Percentiles rank a stretch among this genome's conserved stretches.
Evolutionary conservation across 495 filamentous ascomycete species (phyloP).

Genomic region (Aspergillus indologenus): DNA sequence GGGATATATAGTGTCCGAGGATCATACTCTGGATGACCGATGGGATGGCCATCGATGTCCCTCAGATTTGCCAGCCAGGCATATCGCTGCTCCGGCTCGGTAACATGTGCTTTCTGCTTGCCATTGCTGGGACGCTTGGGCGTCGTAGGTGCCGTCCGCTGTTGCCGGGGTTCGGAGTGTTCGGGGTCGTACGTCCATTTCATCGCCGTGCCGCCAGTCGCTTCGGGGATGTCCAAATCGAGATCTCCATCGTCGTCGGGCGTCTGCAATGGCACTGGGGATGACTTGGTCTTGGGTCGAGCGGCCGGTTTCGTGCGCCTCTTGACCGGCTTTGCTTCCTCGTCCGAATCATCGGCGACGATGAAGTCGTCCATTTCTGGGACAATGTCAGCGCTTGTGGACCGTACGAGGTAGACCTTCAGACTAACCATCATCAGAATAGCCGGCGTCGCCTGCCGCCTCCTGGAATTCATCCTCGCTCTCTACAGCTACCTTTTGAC

Average conservation of each 20-base stretch:
- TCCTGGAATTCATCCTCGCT: conserved; percentile 70
- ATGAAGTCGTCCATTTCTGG: conserved; percentile 82
- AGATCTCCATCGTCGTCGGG: conserved; percentile 51
- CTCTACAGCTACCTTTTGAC: conserved; percentile 50
- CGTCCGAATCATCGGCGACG: conserved; percentile 75
- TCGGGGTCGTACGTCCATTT: conserved; percentile 86
- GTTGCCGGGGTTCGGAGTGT: conserved; percentile 59
- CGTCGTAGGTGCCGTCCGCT: conserved; percentile 38
- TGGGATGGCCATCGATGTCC: conserved; percentile 78
- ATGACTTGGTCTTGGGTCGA: conserved; percentile 52
- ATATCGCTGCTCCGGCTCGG: conserved; percentile 79
- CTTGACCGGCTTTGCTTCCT: conserved; percentile 61
- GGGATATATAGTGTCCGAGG: conserved; percentile 90
- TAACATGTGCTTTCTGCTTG: conserved; percentile 74
- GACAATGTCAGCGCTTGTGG: conserved; percentile 19
- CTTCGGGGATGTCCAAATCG: conserved; percentile 47
- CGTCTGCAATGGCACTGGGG: conserved; percentile 47
- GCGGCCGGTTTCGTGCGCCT: conserved; percentile 67
- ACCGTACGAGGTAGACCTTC: neutral
- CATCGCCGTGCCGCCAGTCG: conserved; percentile 68
- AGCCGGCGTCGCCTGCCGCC: conserved; percentile 48
- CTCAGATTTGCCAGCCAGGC: conserved; percentile 80
- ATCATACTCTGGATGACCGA: conserved; percentile 85
- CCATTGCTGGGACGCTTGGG: conserved; percentile 46
- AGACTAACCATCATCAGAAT: conserved; percentile 60